Conservation (phyloP, 176 grass and related monocot species). For the Zea luxurians region DNA sequence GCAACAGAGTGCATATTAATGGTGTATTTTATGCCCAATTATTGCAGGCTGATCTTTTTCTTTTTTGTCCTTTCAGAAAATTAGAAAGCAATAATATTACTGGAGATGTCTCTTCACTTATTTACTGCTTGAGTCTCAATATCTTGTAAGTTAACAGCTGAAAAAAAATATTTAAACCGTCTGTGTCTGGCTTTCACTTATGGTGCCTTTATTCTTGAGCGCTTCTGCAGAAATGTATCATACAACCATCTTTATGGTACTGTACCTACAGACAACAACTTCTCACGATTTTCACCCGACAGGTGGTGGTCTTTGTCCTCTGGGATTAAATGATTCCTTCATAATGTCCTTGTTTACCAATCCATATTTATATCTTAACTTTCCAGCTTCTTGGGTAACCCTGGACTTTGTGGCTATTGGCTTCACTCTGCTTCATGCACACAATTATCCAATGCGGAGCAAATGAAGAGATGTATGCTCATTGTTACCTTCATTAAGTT, state of each 20-base stretch:
- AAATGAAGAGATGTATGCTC: constrained; percentile 50
- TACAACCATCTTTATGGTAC: constrained; percentile 75
- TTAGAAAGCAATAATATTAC: constrained; percentile 84
- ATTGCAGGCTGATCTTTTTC: constrained; percentile 36
- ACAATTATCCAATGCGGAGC: constrained; percentile 19
- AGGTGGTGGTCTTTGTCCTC: constrained; percentile 42
- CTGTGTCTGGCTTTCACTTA: constrained; percentile 28
- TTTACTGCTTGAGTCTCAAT: constrained; percentile 77
- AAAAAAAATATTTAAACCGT: constrained; percentile 21
- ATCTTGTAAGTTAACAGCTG: constrained; percentile 60
- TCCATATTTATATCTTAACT: constrained; percentile 25
- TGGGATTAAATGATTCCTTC: not conserved
- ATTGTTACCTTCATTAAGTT: constrained; percentile 18
- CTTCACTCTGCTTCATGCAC: constrained; percentile 59
- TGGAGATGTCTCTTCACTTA: constrained; percentile 70
- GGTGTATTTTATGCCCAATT: not conserved
- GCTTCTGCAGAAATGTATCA: constrained; percentile 76
- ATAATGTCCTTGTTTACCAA: not conserved
- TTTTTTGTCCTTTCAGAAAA: constrained; percentile 49
- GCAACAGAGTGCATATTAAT: not conserved
- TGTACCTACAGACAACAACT: constrained; percentile 83
- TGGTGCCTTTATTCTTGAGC: not conserved
- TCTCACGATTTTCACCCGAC: constrained; percentile 78
- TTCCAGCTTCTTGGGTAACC: constrained; percentile 82
- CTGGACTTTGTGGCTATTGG: constrained; percentile 87